These are phyloP conservation scores for Juncus effusus DNA, from an alignment of 176 grass and related monocot genomes.

Conservation along the genomic window DNA sequence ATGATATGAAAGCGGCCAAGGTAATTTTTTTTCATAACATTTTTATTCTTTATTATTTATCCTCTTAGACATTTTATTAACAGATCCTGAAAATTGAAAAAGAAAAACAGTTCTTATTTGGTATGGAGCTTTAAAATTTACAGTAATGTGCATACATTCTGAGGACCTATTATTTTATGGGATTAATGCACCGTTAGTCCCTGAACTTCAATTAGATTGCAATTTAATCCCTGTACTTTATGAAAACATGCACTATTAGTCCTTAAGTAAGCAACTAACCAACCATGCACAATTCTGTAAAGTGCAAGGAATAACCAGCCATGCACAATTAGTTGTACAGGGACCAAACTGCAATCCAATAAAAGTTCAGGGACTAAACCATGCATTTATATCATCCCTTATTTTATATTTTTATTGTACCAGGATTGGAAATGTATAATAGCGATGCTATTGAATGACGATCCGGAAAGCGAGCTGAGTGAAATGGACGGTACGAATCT, in stretches of 20 bases:
- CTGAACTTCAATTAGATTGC: too few species aligned
- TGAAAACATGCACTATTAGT: too few species aligned
- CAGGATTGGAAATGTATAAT: conserved; percentile 96
- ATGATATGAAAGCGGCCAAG: conserved; percentile 97
- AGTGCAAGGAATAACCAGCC: too few species aligned
- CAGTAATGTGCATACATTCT: conserved; percentile 10
- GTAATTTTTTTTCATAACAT: conserved; percentile 38
- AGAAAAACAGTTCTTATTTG: too few species aligned
- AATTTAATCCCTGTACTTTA: too few species aligned
- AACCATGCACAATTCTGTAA: too few species aligned
- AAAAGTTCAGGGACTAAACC: conserved; percentile 10
- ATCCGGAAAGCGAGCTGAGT: conserved; percentile 60
- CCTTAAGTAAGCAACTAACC: too few species aligned
- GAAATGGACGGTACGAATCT: conserved; percentile 90
- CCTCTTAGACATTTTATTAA: too few species aligned
- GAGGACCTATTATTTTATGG: conserved; percentile 12
- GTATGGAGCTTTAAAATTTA: background rate
- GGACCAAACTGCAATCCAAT: background rate
- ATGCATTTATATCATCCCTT: background rate
- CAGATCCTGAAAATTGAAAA: too few species aligned
- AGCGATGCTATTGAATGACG: conserved; percentile 89
- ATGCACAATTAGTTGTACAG: too few species aligned
- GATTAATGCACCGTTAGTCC: too few species aligned
- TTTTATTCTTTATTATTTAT: conserved; percentile 8
- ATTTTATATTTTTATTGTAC: conserved; percentile 9